Evolutionary conservation across 179 eudicot genomes (phyloP).

Genomic region (Vitellaria paradoxa): DNA sequence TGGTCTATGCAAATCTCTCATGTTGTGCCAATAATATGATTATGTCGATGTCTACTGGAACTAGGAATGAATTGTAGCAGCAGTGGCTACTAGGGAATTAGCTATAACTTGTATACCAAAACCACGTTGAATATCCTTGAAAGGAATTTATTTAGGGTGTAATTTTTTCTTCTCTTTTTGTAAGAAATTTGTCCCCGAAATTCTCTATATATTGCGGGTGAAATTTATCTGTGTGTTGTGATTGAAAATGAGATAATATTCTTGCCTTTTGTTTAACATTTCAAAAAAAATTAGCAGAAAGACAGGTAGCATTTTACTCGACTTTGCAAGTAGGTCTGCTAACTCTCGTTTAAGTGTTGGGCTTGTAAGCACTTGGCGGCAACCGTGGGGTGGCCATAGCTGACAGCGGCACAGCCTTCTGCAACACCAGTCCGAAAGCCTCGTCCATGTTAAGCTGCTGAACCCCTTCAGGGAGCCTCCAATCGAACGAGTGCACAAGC

Average conservation of each 20-base stretch:
- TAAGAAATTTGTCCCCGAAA: not conserved
- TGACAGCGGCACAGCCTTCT: conserved; percentile 23
- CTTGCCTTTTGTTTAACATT: not conserved
- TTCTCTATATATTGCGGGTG: not conserved
- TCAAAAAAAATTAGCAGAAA: not conserved
- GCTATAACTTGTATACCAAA: conserved; percentile 10
- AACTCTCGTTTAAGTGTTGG: not conserved
- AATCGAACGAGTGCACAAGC: conserved; percentile 27
- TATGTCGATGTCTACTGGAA: conserved; percentile 8
- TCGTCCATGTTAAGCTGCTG: conserved; percentile 21
- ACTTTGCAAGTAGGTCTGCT: not conserved
- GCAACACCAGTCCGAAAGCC: conserved; percentile 17
- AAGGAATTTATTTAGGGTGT: conserved; percentile 7
- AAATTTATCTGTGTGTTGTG: conserved; percentile 1
- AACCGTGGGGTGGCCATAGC: conserved; percentile 19
- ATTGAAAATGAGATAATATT: not conserved
- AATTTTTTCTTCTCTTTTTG: not conserved
- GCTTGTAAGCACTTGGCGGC: not conserved
- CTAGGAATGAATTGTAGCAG: conserved; percentile 7
- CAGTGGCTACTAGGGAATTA: not conserved
- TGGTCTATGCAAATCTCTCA: not conserved
- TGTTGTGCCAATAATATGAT: not conserved
- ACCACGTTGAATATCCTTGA: not conserved
- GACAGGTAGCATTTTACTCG: not conserved
- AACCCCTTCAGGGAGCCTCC: conserved; percentile 18